Evolutionary conservation across 2,329 filamentous ascomycete species (phyloP), one percentile per base, ranked within the genome.

Genomic region (Hymenoscyphus scutula): DNA sequence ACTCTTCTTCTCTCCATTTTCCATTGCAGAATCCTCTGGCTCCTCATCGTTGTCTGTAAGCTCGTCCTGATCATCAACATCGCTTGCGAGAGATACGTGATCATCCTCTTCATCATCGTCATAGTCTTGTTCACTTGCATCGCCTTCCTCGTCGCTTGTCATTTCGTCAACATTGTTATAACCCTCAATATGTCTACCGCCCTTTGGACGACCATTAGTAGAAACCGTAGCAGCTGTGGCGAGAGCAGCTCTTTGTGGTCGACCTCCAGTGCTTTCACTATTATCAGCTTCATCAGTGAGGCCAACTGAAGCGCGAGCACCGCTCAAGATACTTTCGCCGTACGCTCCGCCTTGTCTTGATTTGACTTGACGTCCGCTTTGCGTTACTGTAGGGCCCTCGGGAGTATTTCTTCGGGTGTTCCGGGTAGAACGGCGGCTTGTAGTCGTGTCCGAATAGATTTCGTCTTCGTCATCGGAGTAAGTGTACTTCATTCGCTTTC

Each of bases 401-500:
- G 92, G 89, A 0, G 91, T 92, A 66, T 86, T 87, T 10, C 87
- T 82, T 45, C 88, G 84, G 1, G 90, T 92, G 67, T 92, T 90
- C 29, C 94, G 87, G 19, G 86, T 83, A 13, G 91, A 91, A 6
- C 88, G 84, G 80, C 93, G 74, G 75, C 78, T 76, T 5, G 73
- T 74, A 10, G 84, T 83, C 70, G 88, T 83, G 72, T 88, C 85
- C n/a, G 84, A 85, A 61, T 81, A 84, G 17, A 88, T 86, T 38
- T 89, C 71, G n/a, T 75, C 89, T 68, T 96, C 91, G 27, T 96
- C 91, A 59, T 97, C 93, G 0, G 92, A 96, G 73, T 91, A 99
- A 0, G 92, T 99, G 74, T 99, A 99, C 76, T 93, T 96, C 78
- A 96, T 90, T 65, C 94, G 90, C 80, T 99, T 98, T 62, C 95